These are phyloP conservation scores for Escovopsis sp. DNA, from an alignment of 2,329 filamentous ascomycete species.

Conservation along the genomic window DNA sequence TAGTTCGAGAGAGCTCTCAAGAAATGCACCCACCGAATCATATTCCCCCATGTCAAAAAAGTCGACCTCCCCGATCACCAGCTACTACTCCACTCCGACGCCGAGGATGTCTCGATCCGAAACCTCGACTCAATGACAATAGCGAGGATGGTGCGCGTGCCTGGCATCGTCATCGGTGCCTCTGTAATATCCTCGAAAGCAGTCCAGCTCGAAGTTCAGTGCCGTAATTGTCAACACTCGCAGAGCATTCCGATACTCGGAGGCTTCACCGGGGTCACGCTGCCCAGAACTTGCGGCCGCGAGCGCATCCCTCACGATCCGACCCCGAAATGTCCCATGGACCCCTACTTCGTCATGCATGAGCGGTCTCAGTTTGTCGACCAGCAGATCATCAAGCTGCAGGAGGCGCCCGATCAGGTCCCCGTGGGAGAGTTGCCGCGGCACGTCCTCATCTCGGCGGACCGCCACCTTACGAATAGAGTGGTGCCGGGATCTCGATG, in stretches of 20 bases:
- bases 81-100: constrained; percentile 83
- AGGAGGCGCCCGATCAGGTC: constrained; percentile 94
- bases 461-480: constrained; percentile 86
- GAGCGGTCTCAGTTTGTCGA: constrained; percentile 92
- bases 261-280: constrained; percentile 74
- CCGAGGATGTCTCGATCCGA: constrained; percentile 81
- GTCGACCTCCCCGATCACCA: constrained; percentile 77
- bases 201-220: constrained; percentile 72
- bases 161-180: constrained; percentile 93
- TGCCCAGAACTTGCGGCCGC: constrained; percentile 66
- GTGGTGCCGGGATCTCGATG: constrained; percentile 92
- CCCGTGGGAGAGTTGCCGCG: constrained; percentile 90
- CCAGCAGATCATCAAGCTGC: constrained; percentile 94
- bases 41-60: constrained; percentile 60
- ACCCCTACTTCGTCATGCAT: constrained; percentile 91
- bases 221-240: constrained; percentile 66
- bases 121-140: constrained; percentile 88
- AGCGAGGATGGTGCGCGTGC: constrained; percentile 86
- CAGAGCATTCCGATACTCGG: constrained; percentile 60
- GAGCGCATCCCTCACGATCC: constrained; percentile 48
- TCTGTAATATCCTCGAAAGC: constrained; percentile 96
- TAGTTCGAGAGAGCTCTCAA: constrained; percentile 86
- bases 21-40: constrained; percentile 83
- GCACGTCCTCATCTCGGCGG: constrained; percentile 92
- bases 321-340: constrained; percentile 67